phyloP scores from a whole-genome alignment of 2,329 filamentous ascomycete genomes.

The Aureobasidium sp. region DNA sequence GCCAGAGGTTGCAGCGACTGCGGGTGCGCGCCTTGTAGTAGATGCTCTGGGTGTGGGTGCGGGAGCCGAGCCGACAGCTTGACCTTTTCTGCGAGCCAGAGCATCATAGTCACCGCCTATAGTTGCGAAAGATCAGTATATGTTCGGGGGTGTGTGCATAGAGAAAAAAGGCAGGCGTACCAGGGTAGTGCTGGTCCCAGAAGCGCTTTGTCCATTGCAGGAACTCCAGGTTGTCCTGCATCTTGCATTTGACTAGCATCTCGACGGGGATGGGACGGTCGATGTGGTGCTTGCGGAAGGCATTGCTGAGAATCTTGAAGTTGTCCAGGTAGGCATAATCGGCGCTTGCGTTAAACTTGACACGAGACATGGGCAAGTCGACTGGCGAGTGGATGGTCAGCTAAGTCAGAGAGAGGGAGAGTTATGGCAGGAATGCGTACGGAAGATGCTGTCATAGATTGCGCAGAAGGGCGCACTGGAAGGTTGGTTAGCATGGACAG shows the following conservation, averaged over 20 bases:
- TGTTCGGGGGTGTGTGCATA: no score
- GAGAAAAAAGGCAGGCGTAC: background rate
- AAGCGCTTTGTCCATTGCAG: conserved; percentile 93
- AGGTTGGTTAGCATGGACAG: conserved; percentile 3
- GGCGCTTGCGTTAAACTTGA: conserved; percentile 97
- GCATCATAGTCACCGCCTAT: conserved; percentile 84
- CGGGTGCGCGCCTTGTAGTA: conserved; percentile 35
- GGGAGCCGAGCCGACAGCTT: conserved; percentile 47
- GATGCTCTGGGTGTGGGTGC: conserved; percentile 47
- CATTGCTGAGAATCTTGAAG: conserved; percentile 93
- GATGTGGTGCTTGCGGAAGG: conserved; percentile 76
- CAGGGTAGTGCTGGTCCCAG: conserved; percentile 98
- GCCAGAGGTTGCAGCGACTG: conserved; percentile 43
- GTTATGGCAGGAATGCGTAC: conserved; percentile 33
- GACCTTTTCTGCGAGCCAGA: conserved; percentile 71
- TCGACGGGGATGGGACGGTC: conserved; percentile 88
- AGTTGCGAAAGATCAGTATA: background rate
- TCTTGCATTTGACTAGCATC: conserved; percentile 91
- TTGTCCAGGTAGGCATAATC: conserved; percentile 98
- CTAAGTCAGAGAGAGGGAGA: background rate
- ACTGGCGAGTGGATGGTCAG: conserved; percentile 32
- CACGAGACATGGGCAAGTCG: conserved; percentile 88
- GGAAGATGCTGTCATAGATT: conserved; percentile 96
- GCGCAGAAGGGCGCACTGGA: conserved; percentile 87
- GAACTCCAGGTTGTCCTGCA: conserved; percentile 99